Evolutionary conservation across 306 rosid genomes (phyloP).

Genomic region (Dryas drummondii): DNA sequence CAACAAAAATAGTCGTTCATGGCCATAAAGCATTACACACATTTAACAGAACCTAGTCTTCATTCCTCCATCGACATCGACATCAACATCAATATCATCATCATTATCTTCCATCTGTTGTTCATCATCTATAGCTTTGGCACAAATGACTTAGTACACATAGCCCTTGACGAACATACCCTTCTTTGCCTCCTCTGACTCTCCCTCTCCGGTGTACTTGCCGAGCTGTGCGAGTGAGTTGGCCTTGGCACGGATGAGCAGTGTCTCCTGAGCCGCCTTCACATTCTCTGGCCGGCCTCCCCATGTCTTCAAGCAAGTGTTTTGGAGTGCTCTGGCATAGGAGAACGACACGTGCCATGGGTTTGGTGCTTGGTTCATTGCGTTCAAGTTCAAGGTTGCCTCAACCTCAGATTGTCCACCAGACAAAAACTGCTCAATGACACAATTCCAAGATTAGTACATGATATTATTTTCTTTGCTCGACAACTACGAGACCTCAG

Average conservation of each 20-base stretch:
- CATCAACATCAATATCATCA: not conserved
- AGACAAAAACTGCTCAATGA: constrained; percentile 72
- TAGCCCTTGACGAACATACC: constrained; percentile 87
- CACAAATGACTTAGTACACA: constrained; percentile 49
- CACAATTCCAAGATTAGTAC: constrained; percentile 15
- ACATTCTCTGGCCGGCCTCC: constrained; percentile 86
- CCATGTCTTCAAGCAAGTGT: constrained; percentile 91
- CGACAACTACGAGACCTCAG: too few relatives aligned
- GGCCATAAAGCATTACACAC: constrained; percentile 50
- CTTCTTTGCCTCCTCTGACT: constrained; percentile 81
- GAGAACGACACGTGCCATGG: constrained; percentile 99
- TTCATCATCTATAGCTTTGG: constrained; percentile 19
- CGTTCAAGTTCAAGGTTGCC: constrained; percentile 91
- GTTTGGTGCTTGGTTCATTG: constrained; percentile 68
- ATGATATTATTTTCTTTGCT: not conserved
- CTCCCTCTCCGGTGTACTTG: constrained; percentile 91
- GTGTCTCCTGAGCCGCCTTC: constrained; percentile 77
- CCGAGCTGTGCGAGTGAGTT: constrained; percentile 96
- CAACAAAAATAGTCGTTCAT: constrained; percentile 72
- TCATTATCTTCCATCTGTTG: constrained; percentile 27
- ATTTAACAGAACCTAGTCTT: constrained; percentile 36
- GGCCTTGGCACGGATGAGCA: constrained; percentile 77
- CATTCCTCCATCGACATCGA: constrained; percentile 14
- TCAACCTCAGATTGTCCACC: constrained; percentile 99
- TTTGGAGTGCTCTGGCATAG: constrained; percentile 95